Evolutionary conservation across 495 filamentous ascomycete species (phyloP), one percentile per base, ranked within the genome.

Genomic region (Hyphodiscus hymeniophilus): DNA sequence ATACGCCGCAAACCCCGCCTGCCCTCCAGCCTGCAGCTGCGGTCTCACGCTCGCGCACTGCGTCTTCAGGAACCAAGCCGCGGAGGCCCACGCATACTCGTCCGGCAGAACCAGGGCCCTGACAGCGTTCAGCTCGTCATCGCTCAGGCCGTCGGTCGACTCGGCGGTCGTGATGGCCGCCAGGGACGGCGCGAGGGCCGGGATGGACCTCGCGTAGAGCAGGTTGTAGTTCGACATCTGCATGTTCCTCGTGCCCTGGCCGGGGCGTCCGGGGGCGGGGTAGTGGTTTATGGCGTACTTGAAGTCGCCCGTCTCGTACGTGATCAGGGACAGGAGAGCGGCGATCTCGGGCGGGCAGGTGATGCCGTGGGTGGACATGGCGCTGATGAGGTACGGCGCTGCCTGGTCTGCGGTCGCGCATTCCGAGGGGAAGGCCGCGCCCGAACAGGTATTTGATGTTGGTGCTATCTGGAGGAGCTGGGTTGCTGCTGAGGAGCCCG

Each of bases 161-260:
- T 59, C 55, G 17, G 30, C 56, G 31, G 47, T 33, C n/a, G 58
- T 57, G 20, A 75, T 65, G n/a, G 42, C 43, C 0, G 60, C 24
- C 3, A 77, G 47, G 36, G 71, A 45, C 30, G 53, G n/a, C 20
- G 54, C 54, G 0, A 87, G 60, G 0, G 55, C 74, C 0, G 72
- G 65, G 41, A 86, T 67, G 7, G 71, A 77, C 2, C 63, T 41
- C 7, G 80, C 85, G 60, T 89, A 94, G 60, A 72, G 35, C 6
- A 71, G 50, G 64, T 86, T 81, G 67, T 61, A 84, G 7, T 62
- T 45, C 13, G 72, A 64, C 46, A 66, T 72, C 70, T 87, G 82
- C 87, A 92, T 89, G 61, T 88, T 88, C 18, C 81, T 74, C 0
- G 87, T 94, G 16, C 89, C 89, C 60, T 95, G 85, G 0, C 87